Evolutionary conservation across 495 filamentous ascomycete genomes (phyloP), one percentile per base, ranked within the genome.

Genomic region (Halenospora varia): DNA sequence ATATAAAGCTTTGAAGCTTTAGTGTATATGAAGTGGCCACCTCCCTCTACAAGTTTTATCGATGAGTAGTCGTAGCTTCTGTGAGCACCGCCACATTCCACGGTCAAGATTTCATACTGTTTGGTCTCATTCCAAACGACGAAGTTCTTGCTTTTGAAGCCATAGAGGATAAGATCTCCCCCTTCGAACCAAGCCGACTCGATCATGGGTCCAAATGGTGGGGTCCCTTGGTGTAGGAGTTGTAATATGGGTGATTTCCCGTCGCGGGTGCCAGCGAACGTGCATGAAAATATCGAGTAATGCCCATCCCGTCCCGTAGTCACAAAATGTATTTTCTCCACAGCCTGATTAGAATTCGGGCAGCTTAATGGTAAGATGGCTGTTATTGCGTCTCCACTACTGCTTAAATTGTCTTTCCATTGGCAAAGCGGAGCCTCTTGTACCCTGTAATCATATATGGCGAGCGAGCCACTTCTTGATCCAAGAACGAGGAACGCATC

Each of bases 81-180:
- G 60, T 96, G 90, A 0, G 81, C 82, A 20, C 93, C 93, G 17
- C 92, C 92, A 63, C 94, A 96, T 15, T 89, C 82, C 10, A 95
- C 75, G 1, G 71, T 75, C 47, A 85, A 78, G 4, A 91, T 66
- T 62, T 92, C 87, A 22, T 78, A 73, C 25, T 87, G 79, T 10
- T 69, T 73, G 0, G 80, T 81, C 54, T 87, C 87, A 66, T 95
- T 88, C 80, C 88, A 92, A 20, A 89, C 77, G 13, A 96, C 72
- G 57, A 97, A 96, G 29, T 81, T 71, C 49, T 82, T 88, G 54
- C 87, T 82, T 22, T 78, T 81, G 70, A 96, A 97, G 11, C 94
- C 94, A 70, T 86, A 88, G 22, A 96, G 65, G 52, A 89, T 73
- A 1, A 96, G 74, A 25, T 88, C 67, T 11, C 54, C 62, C 0